Evolutionary conservation across 2,329 filamentous ascomycete genomes (phyloP), one percentile per base, ranked within the genome.

Genomic region (Aspergillus ochraceoroseus): DNA sequence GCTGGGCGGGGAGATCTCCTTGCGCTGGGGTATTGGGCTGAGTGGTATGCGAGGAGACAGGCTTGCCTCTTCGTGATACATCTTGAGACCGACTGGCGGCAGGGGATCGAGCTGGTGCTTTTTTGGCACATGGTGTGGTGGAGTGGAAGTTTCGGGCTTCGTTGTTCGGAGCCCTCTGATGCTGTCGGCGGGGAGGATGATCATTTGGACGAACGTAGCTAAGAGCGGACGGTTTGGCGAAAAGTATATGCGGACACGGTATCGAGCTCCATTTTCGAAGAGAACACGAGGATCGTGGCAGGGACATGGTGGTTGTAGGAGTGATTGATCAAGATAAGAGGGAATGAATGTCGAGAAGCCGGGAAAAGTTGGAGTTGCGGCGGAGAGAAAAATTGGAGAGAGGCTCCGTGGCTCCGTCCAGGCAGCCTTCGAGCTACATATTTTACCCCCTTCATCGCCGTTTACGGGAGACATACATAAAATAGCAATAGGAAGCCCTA

Each of bases 221-320:
- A 23, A 22, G 18, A 18, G 14, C 8, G 4, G 22, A 20, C 9
- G 38, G n/a, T 29, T 27, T 20, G 27, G 22, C 9, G 34, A 23
- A 12, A 6, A 36, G 11, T 17, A 14, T 31, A 7, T 32, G 38
- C 14, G 23, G 18, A 30, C 14, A 4, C 2, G 34, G 22, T 7
- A 34, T 13, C 5, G 13, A 32, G 25, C 33, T 30, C 41, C 29
- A 53, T 52, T 43, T 42, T 17, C 38, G 46, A 4, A 52, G 38
- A 3, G 46, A 28, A 30, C 36, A 29, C n/a, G 44, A 25, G 31
- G 51, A 28, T 31, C 43, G 49, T 8, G 50, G 14, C 41, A 58
- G 47, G 7, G 47, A 41, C 48, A 52, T 47, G 31, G 25, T 38
- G 30, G 23, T 12, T 38, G 15, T 20, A 33, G 23, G 8, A 6